Evolutionary conservation across 495 filamentous ascomycete genomes (phyloP), one percentile per base, ranked within the genome.

Genomic region (Amphirosellinia nigrospora): DNA sequence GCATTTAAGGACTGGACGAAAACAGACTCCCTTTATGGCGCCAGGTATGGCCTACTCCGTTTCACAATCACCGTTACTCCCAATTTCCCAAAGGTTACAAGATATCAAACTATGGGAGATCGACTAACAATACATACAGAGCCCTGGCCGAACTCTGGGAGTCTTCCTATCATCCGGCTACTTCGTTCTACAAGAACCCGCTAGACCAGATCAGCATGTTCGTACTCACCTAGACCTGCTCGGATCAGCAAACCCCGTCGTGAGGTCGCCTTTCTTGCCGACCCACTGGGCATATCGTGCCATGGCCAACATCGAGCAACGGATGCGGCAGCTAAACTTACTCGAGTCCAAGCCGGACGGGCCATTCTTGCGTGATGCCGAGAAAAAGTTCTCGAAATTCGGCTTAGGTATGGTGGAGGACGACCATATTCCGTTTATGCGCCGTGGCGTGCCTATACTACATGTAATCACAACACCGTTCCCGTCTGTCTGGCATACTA

Each of bases 241-340:
- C 5, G 96, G 96, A 1, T 79, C 91, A 0, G 75, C 86, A 13
- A 79, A 86, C 19, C 96, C 96, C 3, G 83, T 73, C 0, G 85
- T 99, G 11, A 90, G 90, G 6, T 94, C 92, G 0, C 96, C 92
- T 75, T 98, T 94, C 79, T 84, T 85, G 56, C 91, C 90, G 6
- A 98, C 96, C 1, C 96, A 99, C 73, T 98, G 95, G 95, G 94
- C 94, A 10, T 99, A 99, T 75, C 83, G 86, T 69, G 83, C 84
- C 23, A 81, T 98, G 74, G 90, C 90, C 0, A 72, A 69, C 0
- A 76, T 94, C 34, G 96, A 98, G 80, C 72, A 80, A 11, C 89
- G 93, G 9, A 80, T 99, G 65, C 87, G 93, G 26, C 79, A 81
- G 16, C 77, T 83, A 66, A 74, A 66, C 19, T 64, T 82, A 39